phyloP scores from a whole-genome alignment of 1,284 basidiomycete species.

The Phellinidium pouzarii region DNA sequence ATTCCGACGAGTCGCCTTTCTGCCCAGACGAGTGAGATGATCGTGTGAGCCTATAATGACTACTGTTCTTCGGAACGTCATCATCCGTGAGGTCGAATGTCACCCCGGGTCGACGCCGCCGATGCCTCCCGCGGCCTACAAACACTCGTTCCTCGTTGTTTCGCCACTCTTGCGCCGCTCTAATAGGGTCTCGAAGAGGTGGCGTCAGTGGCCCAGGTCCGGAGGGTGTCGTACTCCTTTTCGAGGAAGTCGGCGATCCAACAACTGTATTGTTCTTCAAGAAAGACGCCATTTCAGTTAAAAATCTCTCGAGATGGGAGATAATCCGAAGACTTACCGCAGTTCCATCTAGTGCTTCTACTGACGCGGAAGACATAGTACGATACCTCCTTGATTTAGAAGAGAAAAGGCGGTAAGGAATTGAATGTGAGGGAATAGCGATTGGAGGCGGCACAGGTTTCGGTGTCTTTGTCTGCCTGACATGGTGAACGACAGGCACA shows the following conservation, averaged over 20 bases:
- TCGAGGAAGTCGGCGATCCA: constrained; percentile 67
- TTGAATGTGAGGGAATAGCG: constrained; percentile 26
- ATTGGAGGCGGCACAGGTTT: constrained; percentile 28
- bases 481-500: not conserved
- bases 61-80: constrained; percentile 26
- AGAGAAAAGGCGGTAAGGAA: constrained; percentile 50
- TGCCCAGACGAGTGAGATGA: constrained; percentile 3
- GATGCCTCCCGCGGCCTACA: constrained; percentile 33
- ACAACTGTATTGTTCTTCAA: constrained; percentile 59
- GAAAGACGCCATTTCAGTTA: constrained; percentile 18
- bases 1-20: constrained; percentile 4
- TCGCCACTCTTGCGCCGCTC: constrained; percentile 63
- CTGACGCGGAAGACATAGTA: constrained; percentile 64
- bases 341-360: constrained; percentile 70
- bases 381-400: constrained; percentile 56
- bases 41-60: constrained; percentile 6
- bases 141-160: constrained; percentile 39
- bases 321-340: constrained; percentile 43
- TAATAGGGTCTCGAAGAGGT: constrained; percentile 51
- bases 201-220: constrained; percentile 51
- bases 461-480: constrained; percentile 20
- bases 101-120: constrained; percentile 59
- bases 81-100: constrained; percentile 56
- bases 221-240: constrained; percentile 46
- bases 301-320: not conserved